Conservation (phyloP, 2,329 filamentous ascomycete species). For the Rhytidhysteron rufulum region DNA sequence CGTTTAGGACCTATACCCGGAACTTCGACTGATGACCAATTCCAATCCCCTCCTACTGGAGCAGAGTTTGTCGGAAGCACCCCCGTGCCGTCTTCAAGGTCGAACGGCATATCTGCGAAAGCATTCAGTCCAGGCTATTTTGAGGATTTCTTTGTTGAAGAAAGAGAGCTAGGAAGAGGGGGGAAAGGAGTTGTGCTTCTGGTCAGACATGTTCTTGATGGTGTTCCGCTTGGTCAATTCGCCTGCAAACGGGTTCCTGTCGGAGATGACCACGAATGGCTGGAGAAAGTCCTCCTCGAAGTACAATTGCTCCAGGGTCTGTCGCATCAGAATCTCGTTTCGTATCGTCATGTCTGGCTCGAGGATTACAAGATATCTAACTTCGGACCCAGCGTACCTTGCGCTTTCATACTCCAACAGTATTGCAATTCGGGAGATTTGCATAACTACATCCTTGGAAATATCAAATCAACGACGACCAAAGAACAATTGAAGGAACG, state of each 20-base stretch:
- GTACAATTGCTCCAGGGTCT: conserved; percentile 89
- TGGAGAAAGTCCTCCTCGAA: conserved; percentile 90
- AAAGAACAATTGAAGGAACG: conserved; percentile 87
- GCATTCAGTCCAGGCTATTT: conserved; percentile 95
- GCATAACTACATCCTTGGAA: conserved; percentile 78
- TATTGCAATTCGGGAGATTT: conserved; percentile 95
- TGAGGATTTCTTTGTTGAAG: conserved; percentile 85
- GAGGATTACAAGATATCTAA: conserved; percentile 78
- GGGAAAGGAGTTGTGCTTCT: conserved; percentile 93
- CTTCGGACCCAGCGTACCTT: conserved; percentile 88
- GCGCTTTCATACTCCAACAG: conserved; percentile 94
- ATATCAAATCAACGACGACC: conserved; percentile 57
- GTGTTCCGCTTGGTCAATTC: conserved; percentile 82
- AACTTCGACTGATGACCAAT: conserved; percentile 23
- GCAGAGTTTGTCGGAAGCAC: conserved; percentile 47
- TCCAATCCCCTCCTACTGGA: conserved; percentile 44
- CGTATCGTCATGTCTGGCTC: conserved; percentile 95
- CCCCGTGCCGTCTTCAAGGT: conserved; percentile 34
- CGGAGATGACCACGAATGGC: conserved; percentile 86
- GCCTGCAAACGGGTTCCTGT: conserved; percentile 97
- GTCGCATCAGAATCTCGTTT: conserved; percentile 91
- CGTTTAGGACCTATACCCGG: conserved; percentile 34
- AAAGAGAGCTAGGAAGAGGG: conserved; percentile 78
- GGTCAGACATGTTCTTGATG: conserved; percentile 89
- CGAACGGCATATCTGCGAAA: conserved; percentile 72